These are phyloP conservation scores for Hyphopichia wangnamkhiaoensis DNA, from an alignment of 1,139 yeast genomes.

Conservation along the genomic window DNA sequence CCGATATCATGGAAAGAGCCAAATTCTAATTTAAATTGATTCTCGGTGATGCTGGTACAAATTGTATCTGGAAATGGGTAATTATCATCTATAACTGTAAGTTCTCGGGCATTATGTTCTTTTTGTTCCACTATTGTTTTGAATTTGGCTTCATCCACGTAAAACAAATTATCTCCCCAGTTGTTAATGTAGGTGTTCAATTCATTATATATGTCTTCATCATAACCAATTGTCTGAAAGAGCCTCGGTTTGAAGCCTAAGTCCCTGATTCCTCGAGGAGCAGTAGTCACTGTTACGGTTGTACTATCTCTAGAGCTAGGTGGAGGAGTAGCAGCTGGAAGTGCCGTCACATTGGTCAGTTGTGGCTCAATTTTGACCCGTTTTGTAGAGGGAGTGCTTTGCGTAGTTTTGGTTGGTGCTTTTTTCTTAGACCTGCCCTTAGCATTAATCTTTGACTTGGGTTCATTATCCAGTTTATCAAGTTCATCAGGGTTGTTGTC, in stretches of 20 bases:
- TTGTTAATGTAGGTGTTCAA: slow-evolving; percentile 27
- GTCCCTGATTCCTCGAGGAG: slow-evolving; percentile 16
- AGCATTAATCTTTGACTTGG: too few relatives aligned
- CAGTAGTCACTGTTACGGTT: neutral
- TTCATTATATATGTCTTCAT: slow-evolving; percentile 27
- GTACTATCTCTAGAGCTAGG: neutral
- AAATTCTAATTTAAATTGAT: neutral
- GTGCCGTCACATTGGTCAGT: neutral
- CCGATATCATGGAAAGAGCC: neutral
- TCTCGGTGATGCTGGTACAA: neutral
- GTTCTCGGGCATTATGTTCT: neutral
- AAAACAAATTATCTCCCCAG: slow-evolving; percentile 39
- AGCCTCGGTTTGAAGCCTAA: slow-evolving; percentile 38
- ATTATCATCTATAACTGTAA: neutral
- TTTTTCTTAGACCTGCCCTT: neutral
- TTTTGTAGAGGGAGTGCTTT: neutral
- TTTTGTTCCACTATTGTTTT: slow-evolving; percentile 5
- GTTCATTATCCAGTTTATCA: neutral
- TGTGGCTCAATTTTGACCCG: neutral
- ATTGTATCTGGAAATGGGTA: neutral
- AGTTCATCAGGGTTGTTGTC: neutral
- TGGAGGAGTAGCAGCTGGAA: neutral
- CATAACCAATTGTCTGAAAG: slow-evolving; percentile 35
- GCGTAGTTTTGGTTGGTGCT: slow-evolving; percentile 1
- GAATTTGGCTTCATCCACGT: slow-evolving; percentile 27